phyloP scores from a whole-genome alignment of 2,329 filamentous ascomycete genomes.

The Westerdykella aurantiaca region DNA sequence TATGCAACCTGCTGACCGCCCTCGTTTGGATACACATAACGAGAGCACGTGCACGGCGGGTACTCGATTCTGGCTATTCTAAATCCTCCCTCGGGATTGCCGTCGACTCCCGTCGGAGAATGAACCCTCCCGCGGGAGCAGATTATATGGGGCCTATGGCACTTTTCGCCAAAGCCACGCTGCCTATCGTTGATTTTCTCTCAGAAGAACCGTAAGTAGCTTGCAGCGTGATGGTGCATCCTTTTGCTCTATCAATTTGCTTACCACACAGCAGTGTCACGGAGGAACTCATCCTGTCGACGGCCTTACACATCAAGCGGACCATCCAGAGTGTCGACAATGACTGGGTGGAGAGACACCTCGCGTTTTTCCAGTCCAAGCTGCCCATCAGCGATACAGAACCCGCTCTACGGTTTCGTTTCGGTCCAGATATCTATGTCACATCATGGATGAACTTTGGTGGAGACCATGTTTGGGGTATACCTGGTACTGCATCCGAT shows the following conservation, averaged over 20 bases:
- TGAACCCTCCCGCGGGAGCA: slow-evolving; percentile 17
- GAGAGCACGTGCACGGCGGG: slow-evolving; percentile 23
- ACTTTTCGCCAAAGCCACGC: slow-evolving; percentile 23
- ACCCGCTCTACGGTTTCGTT: slow-evolving; percentile 21
- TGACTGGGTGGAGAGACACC: slow-evolving; percentile 25
- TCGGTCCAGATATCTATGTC: slow-evolving; percentile 32
- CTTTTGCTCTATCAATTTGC: background rate
- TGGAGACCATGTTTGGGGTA: slow-evolving; percentile 28
- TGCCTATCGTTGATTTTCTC: slow-evolving; percentile 20
- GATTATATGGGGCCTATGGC: slow-evolving; percentile 33
- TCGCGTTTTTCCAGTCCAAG: slow-evolving; percentile 27
- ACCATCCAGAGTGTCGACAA: slow-evolving; percentile 27
- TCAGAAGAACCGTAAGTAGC: slow-evolving; percentile 25
- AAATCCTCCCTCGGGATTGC: slow-evolving; percentile 23
- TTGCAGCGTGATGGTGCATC: slow-evolving; percentile 6
- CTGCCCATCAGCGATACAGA: slow-evolving; percentile 27
- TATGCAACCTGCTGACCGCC: slow-evolving; percentile 31
- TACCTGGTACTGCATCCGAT: slow-evolving; percentile 27
- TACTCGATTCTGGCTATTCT: slow-evolving; percentile 11
- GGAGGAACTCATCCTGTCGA: slow-evolving; percentile 21
- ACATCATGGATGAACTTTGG: slow-evolving; percentile 34
- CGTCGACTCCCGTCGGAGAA: slow-evolving; percentile 24
- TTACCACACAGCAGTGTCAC: slow-evolving; percentile 21
- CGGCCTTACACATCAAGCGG: slow-evolving; percentile 22
- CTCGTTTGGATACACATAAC: slow-evolving; percentile 34